phyloP scores from a whole-genome alignment of 176 grass and related monocot genomes.

The Juncus effusus region DNA sequence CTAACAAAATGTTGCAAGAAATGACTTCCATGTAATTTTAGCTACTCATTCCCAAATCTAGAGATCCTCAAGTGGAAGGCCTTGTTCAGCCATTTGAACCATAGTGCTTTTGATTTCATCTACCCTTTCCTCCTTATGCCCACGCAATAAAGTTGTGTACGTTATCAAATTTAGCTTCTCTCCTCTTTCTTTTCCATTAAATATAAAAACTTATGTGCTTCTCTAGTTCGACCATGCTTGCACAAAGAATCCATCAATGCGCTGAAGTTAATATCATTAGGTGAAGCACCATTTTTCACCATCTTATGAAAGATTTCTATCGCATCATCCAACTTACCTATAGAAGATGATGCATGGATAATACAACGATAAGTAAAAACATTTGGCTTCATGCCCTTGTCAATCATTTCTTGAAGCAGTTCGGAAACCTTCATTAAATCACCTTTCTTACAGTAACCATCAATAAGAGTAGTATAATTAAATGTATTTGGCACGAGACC shows the following conservation, averaged over 20 bases:
- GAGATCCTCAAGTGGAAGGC: too few species aligned
- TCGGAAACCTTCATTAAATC: background rate
- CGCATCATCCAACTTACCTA: conserved; percentile 8
- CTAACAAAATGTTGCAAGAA: too few species aligned
- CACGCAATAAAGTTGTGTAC: background rate
- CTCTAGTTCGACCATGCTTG: background rate
- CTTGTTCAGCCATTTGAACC: too few species aligned
- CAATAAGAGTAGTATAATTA: background rate
- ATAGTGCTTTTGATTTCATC: too few species aligned
- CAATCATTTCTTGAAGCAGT: conserved; percentile 15
- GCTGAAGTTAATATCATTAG: background rate
- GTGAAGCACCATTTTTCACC: background rate
- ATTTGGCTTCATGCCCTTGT: background rate
- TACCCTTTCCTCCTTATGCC: too few species aligned
- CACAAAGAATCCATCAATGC: too few species aligned
- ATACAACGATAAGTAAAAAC: background rate
- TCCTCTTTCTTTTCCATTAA: conserved; percentile 11
- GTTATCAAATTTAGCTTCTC: background rate
- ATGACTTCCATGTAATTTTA: too few species aligned
- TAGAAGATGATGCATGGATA: conserved; percentile 22
- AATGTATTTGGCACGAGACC: background rate
- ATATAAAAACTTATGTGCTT: conserved; percentile 29
- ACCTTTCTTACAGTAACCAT: conserved; percentile 21
- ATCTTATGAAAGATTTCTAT: conserved; percentile 24
- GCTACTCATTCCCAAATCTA: too few species aligned